Evolutionary conservation across 139 green algal genomes (phyloP).

Genomic region (Zygnema cylindricum): DNA sequence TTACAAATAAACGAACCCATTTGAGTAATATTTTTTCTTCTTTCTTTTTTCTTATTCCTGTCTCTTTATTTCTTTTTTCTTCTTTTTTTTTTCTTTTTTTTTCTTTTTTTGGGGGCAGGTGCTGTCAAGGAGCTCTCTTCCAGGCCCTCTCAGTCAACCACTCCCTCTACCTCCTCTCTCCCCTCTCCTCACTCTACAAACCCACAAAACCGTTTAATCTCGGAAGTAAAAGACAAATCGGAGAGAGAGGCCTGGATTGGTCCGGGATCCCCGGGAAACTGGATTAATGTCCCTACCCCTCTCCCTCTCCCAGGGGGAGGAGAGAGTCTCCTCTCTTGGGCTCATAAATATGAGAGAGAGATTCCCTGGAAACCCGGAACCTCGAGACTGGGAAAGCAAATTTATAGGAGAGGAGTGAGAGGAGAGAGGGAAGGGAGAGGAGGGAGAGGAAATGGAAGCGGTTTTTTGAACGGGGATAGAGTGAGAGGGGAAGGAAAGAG

Average conservation of each 20-base stretch:
- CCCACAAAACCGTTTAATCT: background rate
- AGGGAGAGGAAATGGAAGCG: too few species aligned
- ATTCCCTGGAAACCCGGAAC: background rate
- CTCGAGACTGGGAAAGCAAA: too few species aligned
- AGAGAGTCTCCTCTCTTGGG: background rate
- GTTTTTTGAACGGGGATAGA: background rate
- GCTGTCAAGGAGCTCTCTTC: constrained; percentile 12
- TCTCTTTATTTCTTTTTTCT: background rate
- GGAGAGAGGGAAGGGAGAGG: background rate
- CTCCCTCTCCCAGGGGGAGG: background rate
- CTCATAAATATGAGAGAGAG: background rate
- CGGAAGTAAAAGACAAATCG: background rate
- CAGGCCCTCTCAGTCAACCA: background rate
- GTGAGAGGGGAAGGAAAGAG: background rate
- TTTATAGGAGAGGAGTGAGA: background rate
- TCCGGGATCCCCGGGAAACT: background rate
- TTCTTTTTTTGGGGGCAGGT: background rate
- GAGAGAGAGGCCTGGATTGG: background rate
- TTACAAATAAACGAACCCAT: background rate
- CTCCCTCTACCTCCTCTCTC: constrained; percentile 6
- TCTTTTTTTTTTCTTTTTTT: background rate
- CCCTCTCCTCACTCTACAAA: background rate
- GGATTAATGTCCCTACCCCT: background rate
- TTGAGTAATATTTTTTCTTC: background rate
- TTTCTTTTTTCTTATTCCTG: background rate